Conservation (phyloP, 129 eudicot species). For the Artemisia annua region DNA sequence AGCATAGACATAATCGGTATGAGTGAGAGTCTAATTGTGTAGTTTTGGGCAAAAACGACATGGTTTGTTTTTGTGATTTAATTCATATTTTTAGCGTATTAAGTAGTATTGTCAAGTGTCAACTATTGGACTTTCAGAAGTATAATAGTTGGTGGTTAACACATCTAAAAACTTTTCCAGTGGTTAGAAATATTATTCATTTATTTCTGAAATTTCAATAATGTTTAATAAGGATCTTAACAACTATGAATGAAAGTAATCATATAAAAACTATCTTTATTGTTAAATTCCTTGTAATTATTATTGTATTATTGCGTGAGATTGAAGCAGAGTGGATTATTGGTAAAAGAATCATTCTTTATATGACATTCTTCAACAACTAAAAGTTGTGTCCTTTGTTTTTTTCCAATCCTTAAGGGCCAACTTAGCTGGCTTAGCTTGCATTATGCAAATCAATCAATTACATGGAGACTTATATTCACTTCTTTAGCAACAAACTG, state of each 20-base stretch:
- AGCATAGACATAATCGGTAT: too few species aligned
- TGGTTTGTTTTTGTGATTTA: too few species aligned
- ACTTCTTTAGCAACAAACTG: not conserved
- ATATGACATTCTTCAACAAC: conserved; percentile 10
- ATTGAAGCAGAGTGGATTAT: conserved; percentile 13
- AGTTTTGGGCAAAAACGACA: too few species aligned
- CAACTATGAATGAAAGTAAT: not conserved
- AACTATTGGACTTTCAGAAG: not conserved
- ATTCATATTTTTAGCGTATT: too few species aligned
- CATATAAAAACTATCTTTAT: not conserved
- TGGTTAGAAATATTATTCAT: too few species aligned
- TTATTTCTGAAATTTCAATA: not conserved
- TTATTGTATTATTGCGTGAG: conserved; percentile 10
- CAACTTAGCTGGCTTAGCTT: conserved; percentile 29
- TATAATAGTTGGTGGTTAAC: too few species aligned
- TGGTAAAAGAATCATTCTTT: conserved; percentile 24
- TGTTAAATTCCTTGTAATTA: not conserved
- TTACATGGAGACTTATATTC: conserved; percentile 17
- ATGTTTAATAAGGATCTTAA: not conserved
- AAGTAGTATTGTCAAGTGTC: not conserved
- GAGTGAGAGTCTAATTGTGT: too few species aligned
- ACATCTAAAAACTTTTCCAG: too few species aligned
- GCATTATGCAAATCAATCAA: conserved; percentile 10
- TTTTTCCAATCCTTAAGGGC: conserved; percentile 17
- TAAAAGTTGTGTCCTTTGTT: conserved; percentile 24